Evolutionary conservation across 2,329 filamentous ascomycete species (phyloP), one percentile per base, ranked within the genome.

Genomic region (Pyricularia pennisetigena): DNA sequence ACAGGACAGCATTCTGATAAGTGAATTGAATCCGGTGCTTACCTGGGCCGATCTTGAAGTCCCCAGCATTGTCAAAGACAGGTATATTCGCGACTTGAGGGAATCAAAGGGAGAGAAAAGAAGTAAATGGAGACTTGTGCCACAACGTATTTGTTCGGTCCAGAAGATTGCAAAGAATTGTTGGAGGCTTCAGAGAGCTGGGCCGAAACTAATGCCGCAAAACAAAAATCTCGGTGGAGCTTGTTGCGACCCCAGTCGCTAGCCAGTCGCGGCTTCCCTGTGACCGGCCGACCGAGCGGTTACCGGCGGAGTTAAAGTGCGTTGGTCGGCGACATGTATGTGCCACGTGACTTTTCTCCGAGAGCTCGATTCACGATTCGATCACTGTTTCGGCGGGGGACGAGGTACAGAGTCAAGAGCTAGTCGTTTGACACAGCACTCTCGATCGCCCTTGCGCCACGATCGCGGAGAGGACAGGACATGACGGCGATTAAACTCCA

Each of bases 21-120:
- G n/a, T 61, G 23, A 23, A 61, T 24, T 61, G 57, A 24, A 14
- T 61, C 23, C 24, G 9, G 35, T 23, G 59, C 28, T 41, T 66
- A 66, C 65, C 65, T 66, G 65, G 35, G 41, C 65, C 65, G 65
- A 54, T 59, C 65, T 66, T 66, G 65, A 66, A 54, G 65, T 59
- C 12, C 57, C 57, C 57, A 61, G 57, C 57, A 61, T 59, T 66
- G 12, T 35, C 20, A 26, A 57, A 29, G 54, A 29, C 26, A 28
- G 49, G 10, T 20, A 54, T 28, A 24, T 65, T 65, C 32, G 64
- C 28, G 64, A 32, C 30, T 20, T 24, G n/a, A 26, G 32, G 24
- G 24, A 26, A 10, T 32, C 20, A 29, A 35, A 14, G 12, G 12
- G 6, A 32, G 10, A 35, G 14, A 35, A 35, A 23, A 49, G 28